Evolutionary conservation across 306 rosid genomes (phyloP).

Genomic region (Sphenostylis stenocarpa): DNA sequence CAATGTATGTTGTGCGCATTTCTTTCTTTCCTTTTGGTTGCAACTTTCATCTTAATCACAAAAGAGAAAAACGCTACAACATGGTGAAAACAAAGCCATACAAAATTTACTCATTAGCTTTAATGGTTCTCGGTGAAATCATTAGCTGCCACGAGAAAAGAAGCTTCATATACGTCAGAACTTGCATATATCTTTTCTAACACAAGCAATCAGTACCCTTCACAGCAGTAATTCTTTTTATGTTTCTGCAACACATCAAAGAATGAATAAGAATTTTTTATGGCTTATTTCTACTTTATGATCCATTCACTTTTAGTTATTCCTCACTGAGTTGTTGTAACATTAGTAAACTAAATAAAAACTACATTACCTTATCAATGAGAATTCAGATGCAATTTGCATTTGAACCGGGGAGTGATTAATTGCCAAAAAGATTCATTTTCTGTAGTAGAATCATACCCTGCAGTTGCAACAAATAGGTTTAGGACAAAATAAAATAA

Average conservation of each 20-base stretch:
- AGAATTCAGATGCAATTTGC: conserved; percentile 25
- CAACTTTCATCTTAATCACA: conserved; percentile 39
- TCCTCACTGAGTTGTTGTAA: background rate
- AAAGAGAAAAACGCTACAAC: background rate
- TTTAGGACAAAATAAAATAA: conserved; percentile 29
- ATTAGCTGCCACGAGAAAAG: conserved; percentile 42
- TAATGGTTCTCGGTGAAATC: conserved; percentile 43
- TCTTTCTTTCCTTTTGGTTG: conserved; percentile 31
- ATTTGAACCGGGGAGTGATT: conserved; percentile 2
- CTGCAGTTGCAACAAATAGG: conserved; percentile 45
- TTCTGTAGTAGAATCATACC: conserved; percentile 32
- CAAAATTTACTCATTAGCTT: conserved; percentile 20
- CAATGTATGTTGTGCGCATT: conserved; percentile 33
- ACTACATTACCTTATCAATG: conserved; percentile 33
- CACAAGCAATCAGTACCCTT: conserved; percentile 50
- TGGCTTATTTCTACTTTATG: conserved; percentile 32
- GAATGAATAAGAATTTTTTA: conserved; percentile 9
- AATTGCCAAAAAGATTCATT: conserved; percentile 20
- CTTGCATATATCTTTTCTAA: conserved; percentile 37
- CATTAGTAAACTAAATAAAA: background rate
- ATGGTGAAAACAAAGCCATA: conserved; percentile 11
- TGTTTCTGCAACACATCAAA: conserved; percentile 38
- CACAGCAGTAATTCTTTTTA: conserved; percentile 45
- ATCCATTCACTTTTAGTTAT: conserved; percentile 4
- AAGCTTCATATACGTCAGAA: conserved; percentile 45